Base-by-base conservation (phyloP, 192 early-diverging fungal species). In the Rhizoclosmatium sp. region DNA sequence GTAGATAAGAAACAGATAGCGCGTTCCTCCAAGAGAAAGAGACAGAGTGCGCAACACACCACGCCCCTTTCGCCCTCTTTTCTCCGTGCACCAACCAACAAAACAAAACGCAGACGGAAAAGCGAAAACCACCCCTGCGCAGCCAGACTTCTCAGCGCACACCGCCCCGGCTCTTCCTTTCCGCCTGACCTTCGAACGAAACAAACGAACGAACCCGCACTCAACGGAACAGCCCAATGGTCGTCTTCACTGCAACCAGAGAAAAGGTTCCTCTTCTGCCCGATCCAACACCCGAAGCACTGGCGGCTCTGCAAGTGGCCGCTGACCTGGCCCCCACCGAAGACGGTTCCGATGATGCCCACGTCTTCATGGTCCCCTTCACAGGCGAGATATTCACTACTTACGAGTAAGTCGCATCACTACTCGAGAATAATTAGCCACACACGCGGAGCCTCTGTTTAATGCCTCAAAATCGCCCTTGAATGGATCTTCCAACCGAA, bases 381-480 rank as follows among this genome's bases (percentile, higher is more conserved):
- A 88, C 87, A 12, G 83, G 87, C 14, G 87, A 88, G 76, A 85
- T 88, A 4, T 85, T 88, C 59, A 44, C 65, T 14, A 78, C 70
- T 31, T 88, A 88, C 72, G 83, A 86, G 87, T 88, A 82, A 69
- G 80, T 82, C 16, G 14, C 51, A 42, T 4, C 39, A 10, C 46
- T 4, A 10, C 62, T 10, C 16, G 41, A 7, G 41, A 65, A 65
- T 10, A 65, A 2, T 59, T 54, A 7, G 21, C 9, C 19, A 10
- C 49, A 31, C 31, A 31, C 31, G 31, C 31, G 31, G 31, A 31
- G 31, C 31, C 31, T 31, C 31, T 31, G 31, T 31, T 31, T 31
- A 31, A 31, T 31, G 31, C 31, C 31, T 31, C 31, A 31, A 31
- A 31, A 31, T 31, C 31, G 31, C 31, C 31, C 31, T 31, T 31